Percentiles rank a stretch among this genome's conserved stretches.
Evolutionary conservation across 1,284 basidiomycete genomes (phyloP).

Genomic region (Thecaphora thlaspeos): DNA sequence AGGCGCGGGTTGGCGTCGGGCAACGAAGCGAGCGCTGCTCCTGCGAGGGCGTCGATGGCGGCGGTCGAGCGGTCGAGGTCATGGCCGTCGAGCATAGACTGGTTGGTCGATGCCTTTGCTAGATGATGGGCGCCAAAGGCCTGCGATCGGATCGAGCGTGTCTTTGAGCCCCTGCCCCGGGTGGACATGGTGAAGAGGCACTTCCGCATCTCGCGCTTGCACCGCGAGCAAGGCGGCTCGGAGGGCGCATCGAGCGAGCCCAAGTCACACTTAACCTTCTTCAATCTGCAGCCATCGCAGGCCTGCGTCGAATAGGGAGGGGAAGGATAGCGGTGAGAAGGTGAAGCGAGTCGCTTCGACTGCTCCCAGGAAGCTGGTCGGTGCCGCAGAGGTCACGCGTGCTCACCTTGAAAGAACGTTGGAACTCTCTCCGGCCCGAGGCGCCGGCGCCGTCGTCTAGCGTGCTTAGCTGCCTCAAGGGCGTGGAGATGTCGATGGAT

Average conservation of each 20-base stretch:
- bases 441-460: slow-evolving; percentile 3
- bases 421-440: slow-evolving; percentile 29
- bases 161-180: slow-evolving; percentile 26
- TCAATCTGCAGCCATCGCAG: slow-evolving; percentile 32
- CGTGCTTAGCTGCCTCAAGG: too few relatives aligned
- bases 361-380: too few relatives aligned
- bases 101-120: slow-evolving; percentile 26
- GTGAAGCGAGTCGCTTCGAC: too few relatives aligned
- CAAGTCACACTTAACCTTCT: slow-evolving; percentile 40
- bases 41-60: slow-evolving; percentile 27
- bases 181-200: slow-evolving; percentile 41
- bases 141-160: slow-evolving; percentile 29
- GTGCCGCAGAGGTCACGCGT: too few relatives aligned
- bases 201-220: slow-evolving; percentile 31
- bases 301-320: slow-evolving; percentile 4
- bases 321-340: too few relatives aligned
- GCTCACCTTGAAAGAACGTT: slow-evolving; percentile 34
- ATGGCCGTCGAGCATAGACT: slow-evolving; percentile 8
- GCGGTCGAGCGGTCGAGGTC: slow-evolving; percentile 16
- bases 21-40: slow-evolving; percentile 29
- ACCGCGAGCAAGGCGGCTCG: slow-evolving; percentile 36
- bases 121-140: slow-evolving; percentile 31
- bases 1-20: slow-evolving; percentile 17
- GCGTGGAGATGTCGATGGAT: neutral
- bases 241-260: slow-evolving; percentile 34